A percentile compares a stretch with the other conserved stretches of the same genome.
Evolutionary conservation across 768 basidiomycete genomes (phyloP).

Genomic region (Lepiota brunneoincarnata): DNA sequence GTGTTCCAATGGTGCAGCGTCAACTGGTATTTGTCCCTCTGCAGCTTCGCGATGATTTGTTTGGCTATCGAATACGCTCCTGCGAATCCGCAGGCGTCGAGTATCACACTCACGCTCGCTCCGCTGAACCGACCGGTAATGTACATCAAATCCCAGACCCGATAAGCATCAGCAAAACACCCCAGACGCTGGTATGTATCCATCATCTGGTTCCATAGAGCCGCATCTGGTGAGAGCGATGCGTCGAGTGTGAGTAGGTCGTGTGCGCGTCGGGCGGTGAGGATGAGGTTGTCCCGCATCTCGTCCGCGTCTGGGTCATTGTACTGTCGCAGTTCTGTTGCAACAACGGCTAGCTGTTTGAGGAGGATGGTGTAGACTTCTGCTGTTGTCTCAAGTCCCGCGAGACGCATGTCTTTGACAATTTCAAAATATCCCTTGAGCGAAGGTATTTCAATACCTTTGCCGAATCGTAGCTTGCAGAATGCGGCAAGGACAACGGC

Average conservation of each 20-base stretch:
- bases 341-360: conserved; percentile 47
- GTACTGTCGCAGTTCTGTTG: conserved; percentile 27
- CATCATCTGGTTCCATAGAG: conserved; percentile 84
- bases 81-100: conserved; percentile 79
- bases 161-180: conserved; percentile 66
- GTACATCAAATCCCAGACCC: conserved; percentile 78
- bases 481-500: conserved; percentile 62
- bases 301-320: conserved; percentile 7
- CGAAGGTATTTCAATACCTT: conserved; percentile 38
- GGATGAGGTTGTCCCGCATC: conserved; percentile 34
- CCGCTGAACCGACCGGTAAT: conserved; percentile 56
- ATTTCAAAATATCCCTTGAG: conserved; percentile 69
- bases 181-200: conserved; percentile 82
- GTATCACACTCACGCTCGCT: conserved; percentile 73
- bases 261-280: conserved; percentile 63
- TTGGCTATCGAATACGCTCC: conserved; percentile 48
- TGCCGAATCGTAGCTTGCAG: conserved; percentile 51
- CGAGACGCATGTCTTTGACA: conserved; percentile 73
- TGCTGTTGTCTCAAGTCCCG: conserved; percentile 53
- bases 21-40: conserved; percentile 45
- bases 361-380: conserved; percentile 70
- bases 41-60: conserved; percentile 52
- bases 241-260: conserved; percentile 77
- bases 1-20: conserved; percentile 76
- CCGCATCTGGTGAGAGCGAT: conserved; percentile 64